phyloP scores from a whole-genome alignment of 2,329 filamentous ascomycete species.

The Elsinoe fawcettii region DNA sequence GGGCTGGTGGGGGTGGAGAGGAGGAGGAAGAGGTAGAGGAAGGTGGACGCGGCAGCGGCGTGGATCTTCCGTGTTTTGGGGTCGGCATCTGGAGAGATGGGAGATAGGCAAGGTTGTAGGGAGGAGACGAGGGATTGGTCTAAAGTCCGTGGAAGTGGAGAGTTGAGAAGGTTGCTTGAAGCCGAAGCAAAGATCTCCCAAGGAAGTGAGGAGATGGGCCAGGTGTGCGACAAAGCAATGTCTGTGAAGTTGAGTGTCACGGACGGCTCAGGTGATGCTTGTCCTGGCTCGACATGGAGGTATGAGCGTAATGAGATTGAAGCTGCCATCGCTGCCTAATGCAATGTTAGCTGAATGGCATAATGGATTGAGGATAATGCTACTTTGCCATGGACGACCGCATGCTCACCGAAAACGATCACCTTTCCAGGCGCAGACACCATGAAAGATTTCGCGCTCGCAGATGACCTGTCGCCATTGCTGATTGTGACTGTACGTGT shows the following conservation, averaged over 20 bases:
- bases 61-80: slow-evolving; percentile 76
- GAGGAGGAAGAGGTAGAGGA: slow-evolving; percentile 88
- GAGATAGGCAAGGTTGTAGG: slow-evolving; percentile 67
- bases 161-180: slow-evolving; percentile 62
- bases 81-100: slow-evolving; percentile 59
- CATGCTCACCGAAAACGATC: slow-evolving; percentile 96
- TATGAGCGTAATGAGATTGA: slow-evolving; percentile 93
- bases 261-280: slow-evolving; percentile 35
- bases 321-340: slow-evolving; percentile 83
- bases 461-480: background rate
- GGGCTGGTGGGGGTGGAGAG: slow-evolving; percentile 72
- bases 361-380: slow-evolving; percentile 19
- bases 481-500: background rate
- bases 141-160: slow-evolving; percentile 50
- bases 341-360: background rate
- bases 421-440: slow-evolving; percentile 97
- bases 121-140: slow-evolving; percentile 75
- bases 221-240: slow-evolving; percentile 80
- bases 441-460: slow-evolving; percentile 62
- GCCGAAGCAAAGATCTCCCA: slow-evolving; percentile 69
- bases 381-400: slow-evolving; percentile 95
- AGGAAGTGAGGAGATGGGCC: slow-evolving; percentile 86
- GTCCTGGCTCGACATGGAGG: slow-evolving; percentile 66
- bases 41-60: slow-evolving; percentile 69
- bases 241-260: slow-evolving; percentile 86